These are phyloP conservation scores for Solanum hybrid DNA, from an alignment of 305 asterid genomes.

Conservation along the genomic window DNA sequence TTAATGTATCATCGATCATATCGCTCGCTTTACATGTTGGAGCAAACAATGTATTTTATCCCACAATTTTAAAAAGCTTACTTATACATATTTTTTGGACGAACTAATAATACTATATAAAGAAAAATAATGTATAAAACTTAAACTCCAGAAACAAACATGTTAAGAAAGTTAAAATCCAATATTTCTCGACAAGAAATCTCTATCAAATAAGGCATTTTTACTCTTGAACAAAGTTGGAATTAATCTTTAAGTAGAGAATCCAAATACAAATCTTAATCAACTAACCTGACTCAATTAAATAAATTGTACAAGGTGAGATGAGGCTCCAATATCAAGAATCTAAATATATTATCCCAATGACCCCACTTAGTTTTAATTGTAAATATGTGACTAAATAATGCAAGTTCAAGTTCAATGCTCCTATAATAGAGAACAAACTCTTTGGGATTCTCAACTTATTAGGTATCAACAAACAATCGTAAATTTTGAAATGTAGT, in stretches of 20 bases:
- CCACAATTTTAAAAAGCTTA: neutral
- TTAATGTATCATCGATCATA: too few species aligned
- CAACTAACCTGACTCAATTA: neutral
- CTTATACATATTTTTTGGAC: neutral
- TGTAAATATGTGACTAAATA: neutral
- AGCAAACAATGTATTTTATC: neutral
- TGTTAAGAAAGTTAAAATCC: neutral
- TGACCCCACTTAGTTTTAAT: neutral
- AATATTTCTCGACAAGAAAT: neutral
- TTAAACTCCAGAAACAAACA: neutral
- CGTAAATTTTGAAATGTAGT: neutral
- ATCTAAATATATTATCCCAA: neutral
- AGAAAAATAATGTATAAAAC: neutral
- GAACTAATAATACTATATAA: neutral
- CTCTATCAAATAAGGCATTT: neutral
- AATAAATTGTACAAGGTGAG: neutral
- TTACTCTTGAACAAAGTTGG: neutral
- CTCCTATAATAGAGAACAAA: constrained; percentile 10
- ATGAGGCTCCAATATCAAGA: neutral
- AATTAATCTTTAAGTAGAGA: neutral
- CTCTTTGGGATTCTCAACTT: neutral
- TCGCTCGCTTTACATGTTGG: neutral
- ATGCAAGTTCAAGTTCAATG: constrained; percentile 30
- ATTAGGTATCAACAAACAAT: neutral
- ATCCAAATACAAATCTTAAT: neutral